These are phyloP conservation scores for Dipodascopsis tothii DNA, from an alignment of 805 yeast genomes.

Conservation along the genomic window DNA sequence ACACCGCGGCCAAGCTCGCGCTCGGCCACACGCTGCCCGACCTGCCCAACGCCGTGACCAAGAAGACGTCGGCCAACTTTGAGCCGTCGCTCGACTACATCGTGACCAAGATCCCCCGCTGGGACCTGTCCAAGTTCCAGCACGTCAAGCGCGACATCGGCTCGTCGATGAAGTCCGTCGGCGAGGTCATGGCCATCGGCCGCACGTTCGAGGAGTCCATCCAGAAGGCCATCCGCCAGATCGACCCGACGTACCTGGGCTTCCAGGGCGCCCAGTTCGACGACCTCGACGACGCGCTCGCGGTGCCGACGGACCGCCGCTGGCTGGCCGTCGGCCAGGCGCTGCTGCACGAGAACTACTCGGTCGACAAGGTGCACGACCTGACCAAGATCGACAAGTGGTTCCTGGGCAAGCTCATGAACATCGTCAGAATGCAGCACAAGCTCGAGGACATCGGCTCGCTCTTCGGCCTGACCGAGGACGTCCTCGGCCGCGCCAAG, in stretches of 20 bases:
- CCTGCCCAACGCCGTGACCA: constrained; percentile 91
- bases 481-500: constrained; percentile 70
- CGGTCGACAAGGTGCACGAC: constrained; percentile 88
- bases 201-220: constrained; percentile 95
- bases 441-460: constrained; percentile 62
- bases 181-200: constrained; percentile 99
- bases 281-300: constrained; percentile 70
- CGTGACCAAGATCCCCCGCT: constrained; percentile 95
- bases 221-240: constrained; percentile 91
- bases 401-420: constrained; percentile 88
- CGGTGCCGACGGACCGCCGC: constrained; percentile 90
- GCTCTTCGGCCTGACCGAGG: constrained; percentile 54
- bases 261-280: constrained; percentile 74
- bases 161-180: constrained; percentile 96
- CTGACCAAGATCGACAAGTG: constrained; percentile 89
- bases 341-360: constrained; percentile 76
- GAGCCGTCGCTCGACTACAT: constrained; percentile 95
- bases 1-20: constrained; percentile 96
- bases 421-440: constrained; percentile 82
- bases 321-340: constrained; percentile 99
- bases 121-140: constrained; percentile 94
- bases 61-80: constrained; percentile 90
- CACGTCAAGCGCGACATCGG: constrained; percentile 91
- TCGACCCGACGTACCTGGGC: constrained; percentile 83
- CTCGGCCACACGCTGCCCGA: constrained; percentile 91